phyloP scores from a whole-genome alignment of 1,284 basidiomycete genomes.

The Marasmius tenuissimus region DNA sequence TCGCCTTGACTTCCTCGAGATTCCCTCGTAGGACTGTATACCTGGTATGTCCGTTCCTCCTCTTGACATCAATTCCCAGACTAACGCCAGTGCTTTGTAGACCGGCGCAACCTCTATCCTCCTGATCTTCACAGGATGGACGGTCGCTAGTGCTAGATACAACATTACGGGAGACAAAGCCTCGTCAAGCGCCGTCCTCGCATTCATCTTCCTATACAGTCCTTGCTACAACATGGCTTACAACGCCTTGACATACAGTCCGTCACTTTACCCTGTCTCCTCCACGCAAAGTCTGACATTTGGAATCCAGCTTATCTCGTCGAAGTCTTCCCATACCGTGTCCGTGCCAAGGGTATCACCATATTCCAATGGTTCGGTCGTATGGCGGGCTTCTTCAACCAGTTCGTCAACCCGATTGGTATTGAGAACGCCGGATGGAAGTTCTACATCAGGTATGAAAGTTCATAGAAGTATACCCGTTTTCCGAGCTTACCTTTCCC shows the following conservation, averaged over 20 bases:
- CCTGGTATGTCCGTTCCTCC: slow-evolving; percentile 32
- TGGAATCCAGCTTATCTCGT: slow-evolving; percentile 42
- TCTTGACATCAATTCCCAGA: not conserved
- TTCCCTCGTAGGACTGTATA: slow-evolving; percentile 51
- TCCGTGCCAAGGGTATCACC: slow-evolving; percentile 49
- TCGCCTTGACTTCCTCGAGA: slow-evolving; percentile 48
- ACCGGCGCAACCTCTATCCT: slow-evolving; percentile 48
- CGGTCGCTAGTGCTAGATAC: slow-evolving; percentile 51
- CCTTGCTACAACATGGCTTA: slow-evolving; percentile 49
- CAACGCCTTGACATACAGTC: slow-evolving; percentile 50
- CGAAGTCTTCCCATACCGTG: slow-evolving; percentile 52
- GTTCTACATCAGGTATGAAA: slow-evolving; percentile 36
- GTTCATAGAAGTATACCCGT: not conserved
- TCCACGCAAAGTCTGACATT: not conserved
- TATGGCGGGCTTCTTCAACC: slow-evolving; percentile 55
- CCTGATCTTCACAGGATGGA: slow-evolving; percentile 52
- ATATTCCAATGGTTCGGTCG: slow-evolving; percentile 53
- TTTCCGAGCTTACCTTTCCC: not conserved
- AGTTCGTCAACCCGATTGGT: slow-evolving; percentile 60
- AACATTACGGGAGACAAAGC: slow-evolving; percentile 38
- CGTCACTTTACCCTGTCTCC: slow-evolving; percentile 12
- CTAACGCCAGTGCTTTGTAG: slow-evolving; percentile 20
- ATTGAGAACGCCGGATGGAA: slow-evolving; percentile 49
- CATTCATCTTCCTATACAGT: slow-evolving; percentile 56
- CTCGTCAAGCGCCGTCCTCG: slow-evolving; percentile 50